Evolutionary conservation across 352 stramenopile species (phyloP), one percentile per base, ranked within the genome.

Genomic region (Hyaloperonospora brassicae): DNA sequence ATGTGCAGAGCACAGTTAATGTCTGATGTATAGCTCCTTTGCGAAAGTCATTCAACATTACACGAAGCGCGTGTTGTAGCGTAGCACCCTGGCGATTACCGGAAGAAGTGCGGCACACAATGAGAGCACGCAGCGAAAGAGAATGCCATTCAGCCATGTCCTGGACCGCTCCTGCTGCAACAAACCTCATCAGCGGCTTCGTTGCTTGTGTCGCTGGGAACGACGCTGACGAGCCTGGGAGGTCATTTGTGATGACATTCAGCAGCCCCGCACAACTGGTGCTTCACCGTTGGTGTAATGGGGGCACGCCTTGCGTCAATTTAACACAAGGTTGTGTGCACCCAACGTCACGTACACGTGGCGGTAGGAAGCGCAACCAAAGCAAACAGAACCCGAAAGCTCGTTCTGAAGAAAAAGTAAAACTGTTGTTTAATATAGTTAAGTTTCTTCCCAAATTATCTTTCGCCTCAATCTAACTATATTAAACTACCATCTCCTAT

Each of bases 161-260:
- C 38, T 80, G 84, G 21, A 84, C 76, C 23, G 62, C 59, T 35
- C 60, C 63, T 44, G 66, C 70, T 2, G 42, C 68, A 21, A 72
- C 52, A 38, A 80, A 87, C n/a, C 85, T 73, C 41, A 73, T 70
- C 13, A 87, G 44, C n/a, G 67, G 59, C 35, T 84, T 87, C 8
- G 55, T 61, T 0, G 46, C 50, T 11, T 50, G 42, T 5, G 44
- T 58, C 42, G 8, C 30, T 23, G 57, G 57, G 31, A 55, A 61
- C 47, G 61, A 64, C 2, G 62, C 17, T 17, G 17, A 57, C 17
- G 66, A 64, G 23, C 40, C 22, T 9, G 63, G 50, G 13, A 56
- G 0, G 59, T 59, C n/a, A 55, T 45, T 11, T 47, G 51, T 11
- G 61, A 47, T 22, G 54, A 13, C 59, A 84, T 84, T 73, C 73